Evolutionary conservation across 1,284 basidiomycete genomes (phyloP).

Genomic region (Gymnopus androsaceus): DNA sequence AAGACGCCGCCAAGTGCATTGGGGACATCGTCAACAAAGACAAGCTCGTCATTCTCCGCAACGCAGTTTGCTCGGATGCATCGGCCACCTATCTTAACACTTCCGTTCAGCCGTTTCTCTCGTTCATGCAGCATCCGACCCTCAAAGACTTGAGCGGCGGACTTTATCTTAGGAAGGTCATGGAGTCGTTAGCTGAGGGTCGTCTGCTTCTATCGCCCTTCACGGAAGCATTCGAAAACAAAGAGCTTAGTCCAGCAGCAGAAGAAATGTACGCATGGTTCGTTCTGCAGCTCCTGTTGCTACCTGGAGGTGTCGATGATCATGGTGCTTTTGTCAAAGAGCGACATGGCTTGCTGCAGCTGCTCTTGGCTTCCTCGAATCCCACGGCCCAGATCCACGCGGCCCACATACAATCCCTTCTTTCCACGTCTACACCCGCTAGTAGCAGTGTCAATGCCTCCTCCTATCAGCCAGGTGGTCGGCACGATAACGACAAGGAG

Average conservation of each 20-base stretch:
- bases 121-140: constrained; percentile 42
- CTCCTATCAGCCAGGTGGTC: constrained; percentile 48
- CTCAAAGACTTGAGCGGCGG: constrained; percentile 45
- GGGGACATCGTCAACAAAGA: constrained; percentile 36
- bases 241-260: constrained; percentile 36
- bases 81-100: constrained; percentile 47
- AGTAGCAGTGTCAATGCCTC: constrained; percentile 24
- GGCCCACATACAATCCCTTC: constrained; percentile 35
- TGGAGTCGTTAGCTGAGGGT: constrained; percentile 50
- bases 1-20: constrained; percentile 41
- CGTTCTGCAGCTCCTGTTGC: constrained; percentile 50
- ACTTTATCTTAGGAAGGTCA: constrained; percentile 38
- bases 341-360: constrained; percentile 33
- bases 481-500: constrained; percentile 65
- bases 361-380: constrained; percentile 37
- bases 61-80: constrained; percentile 45
- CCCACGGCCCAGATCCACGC: constrained; percentile 34
- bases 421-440: constrained; percentile 25
- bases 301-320: constrained; percentile 15
- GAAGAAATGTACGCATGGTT: constrained; percentile 52
- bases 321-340: not conserved
- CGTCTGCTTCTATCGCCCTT: constrained; percentile 38
- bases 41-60: constrained; percentile 44
- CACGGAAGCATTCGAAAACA: constrained; percentile 31
- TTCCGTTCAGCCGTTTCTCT: constrained; percentile 37